A percentile compares a stretch with the other conserved stretches of the same genome.
Conservation (phyloP, 1,284 basidiomycete species). For the Pseudozyma tsukubaensis region DNA sequence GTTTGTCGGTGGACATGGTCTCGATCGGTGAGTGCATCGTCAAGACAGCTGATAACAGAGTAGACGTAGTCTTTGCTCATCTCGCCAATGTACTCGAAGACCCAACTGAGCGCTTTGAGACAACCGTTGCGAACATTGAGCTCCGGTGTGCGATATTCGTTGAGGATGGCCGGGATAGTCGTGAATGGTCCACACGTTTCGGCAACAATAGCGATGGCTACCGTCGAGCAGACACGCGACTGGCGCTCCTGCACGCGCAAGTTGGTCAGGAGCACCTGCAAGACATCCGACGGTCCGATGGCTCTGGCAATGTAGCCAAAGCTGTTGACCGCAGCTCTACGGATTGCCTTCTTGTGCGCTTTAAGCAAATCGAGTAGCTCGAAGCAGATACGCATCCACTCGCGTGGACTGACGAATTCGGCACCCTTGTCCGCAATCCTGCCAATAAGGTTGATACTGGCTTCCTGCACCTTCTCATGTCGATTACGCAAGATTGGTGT, state of each 20-base stretch:
- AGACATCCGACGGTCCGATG: constrained; percentile 97
- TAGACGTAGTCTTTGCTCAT: constrained; percentile 98
- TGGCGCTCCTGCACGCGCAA: constrained; percentile 98
- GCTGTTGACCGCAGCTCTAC: constrained; percentile 97
- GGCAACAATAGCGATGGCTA: constrained; percentile 84
- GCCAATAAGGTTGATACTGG: constrained; percentile 98
- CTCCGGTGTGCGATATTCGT: constrained; percentile 95
- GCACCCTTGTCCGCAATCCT: constrained; percentile 99
- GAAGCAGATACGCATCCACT: constrained; percentile 99
- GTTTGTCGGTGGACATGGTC: constrained; percentile 98
- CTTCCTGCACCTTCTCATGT: constrained; percentile 99
- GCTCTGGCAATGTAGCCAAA: constrained; percentile 99
- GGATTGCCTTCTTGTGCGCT: constrained; percentile 98
- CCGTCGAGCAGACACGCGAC: constrained; percentile 97
- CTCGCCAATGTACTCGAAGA: constrained; percentile 99
- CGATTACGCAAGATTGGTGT: constrained; percentile 98
- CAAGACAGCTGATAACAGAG: constrained; percentile 95
- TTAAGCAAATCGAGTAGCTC: constrained; percentile 96
- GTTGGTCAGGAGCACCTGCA: constrained; percentile 95
- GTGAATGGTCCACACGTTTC: constrained; percentile 99
- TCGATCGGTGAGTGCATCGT: constrained; percentile 96
- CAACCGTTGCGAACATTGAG: constrained; percentile 99
- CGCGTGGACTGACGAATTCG: constrained; percentile 96
- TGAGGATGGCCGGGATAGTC: constrained; percentile 97
- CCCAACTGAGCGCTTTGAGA: constrained; percentile 96